Conservation (phyloP, 441 rosid genomes). For the Gossypium davidsonii region DNA sequence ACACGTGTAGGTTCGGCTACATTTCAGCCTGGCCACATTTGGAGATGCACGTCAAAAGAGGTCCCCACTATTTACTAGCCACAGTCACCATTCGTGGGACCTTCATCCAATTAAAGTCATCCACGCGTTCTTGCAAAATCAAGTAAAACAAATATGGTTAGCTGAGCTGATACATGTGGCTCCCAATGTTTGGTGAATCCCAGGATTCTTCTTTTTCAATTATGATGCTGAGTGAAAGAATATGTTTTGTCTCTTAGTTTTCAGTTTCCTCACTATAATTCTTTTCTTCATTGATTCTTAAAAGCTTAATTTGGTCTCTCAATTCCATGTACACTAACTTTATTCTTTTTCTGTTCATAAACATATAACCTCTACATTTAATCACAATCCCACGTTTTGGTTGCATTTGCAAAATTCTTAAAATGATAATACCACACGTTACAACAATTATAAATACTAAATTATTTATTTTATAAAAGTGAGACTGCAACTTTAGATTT, state of each 20-base stretch:
- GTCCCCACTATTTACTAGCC: neutral
- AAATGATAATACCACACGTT: too few relatives aligned
- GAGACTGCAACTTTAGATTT: too few relatives aligned
- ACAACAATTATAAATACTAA: too few relatives aligned
- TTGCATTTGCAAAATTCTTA: neutral
- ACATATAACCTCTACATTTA: neutral
- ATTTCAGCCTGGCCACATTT: too few relatives aligned
- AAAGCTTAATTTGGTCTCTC: neutral
- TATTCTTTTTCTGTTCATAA: neutral
- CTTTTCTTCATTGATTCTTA: neutral
- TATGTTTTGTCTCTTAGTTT: conserved; percentile 13
- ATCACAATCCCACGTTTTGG: neutral
- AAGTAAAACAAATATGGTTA: too few relatives aligned
- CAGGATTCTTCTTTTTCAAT: conserved; percentile 5
- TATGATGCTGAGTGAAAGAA: neutral
- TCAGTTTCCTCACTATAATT: neutral
- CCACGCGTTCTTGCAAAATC: neutral
- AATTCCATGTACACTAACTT: neutral
- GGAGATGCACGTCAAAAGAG: neutral
- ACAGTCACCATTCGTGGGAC: neutral
- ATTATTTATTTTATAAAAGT: too few relatives aligned
- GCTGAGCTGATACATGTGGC: neutral
- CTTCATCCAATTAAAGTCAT: neutral
- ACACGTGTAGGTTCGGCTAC: neutral
- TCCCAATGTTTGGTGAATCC: neutral